These are phyloP conservation scores for Brassica incana DNA, from an alignment of 345 rosid genomes.

Conservation along the genomic window DNA sequence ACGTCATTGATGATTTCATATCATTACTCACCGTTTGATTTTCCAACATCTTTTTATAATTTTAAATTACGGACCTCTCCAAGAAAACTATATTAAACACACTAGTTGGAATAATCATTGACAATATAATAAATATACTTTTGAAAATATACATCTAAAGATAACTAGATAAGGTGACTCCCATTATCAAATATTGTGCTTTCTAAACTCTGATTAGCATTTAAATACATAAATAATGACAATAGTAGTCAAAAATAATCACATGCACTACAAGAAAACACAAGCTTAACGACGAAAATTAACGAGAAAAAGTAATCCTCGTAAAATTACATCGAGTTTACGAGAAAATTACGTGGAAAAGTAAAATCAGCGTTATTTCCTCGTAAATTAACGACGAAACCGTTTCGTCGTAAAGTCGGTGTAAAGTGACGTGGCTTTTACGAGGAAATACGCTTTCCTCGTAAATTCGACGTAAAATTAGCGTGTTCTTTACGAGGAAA, in stretches of 20 bases:
- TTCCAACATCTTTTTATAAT: neutral
- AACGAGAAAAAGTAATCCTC: too few species aligned
- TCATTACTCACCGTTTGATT: neutral
- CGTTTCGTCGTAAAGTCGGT: too few species aligned
- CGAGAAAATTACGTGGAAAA: too few species aligned
- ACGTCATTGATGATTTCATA: conserved; percentile 29
- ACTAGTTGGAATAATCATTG: neutral
- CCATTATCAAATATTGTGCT: neutral
- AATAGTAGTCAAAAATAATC: neutral
- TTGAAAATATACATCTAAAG: neutral
- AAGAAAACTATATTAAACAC: neutral
- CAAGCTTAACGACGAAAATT: too few species aligned
- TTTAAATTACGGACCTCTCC: neutral
- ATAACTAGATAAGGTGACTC: neutral
- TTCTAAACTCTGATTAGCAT: neutral
- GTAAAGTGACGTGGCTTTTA: too few species aligned
- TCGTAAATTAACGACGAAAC: too few species aligned
- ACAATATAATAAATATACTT: neutral
- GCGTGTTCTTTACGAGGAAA: too few species aligned
- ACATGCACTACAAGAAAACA: neutral
- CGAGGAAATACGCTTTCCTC: too few species aligned
- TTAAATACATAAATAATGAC: neutral
- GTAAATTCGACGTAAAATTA: too few species aligned
- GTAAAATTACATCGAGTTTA: too few species aligned
- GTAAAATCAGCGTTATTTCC: too few species aligned